Conservation (phyloP, 2,329 filamentous ascomycete species). For the Fusarium dimerum region DNA sequence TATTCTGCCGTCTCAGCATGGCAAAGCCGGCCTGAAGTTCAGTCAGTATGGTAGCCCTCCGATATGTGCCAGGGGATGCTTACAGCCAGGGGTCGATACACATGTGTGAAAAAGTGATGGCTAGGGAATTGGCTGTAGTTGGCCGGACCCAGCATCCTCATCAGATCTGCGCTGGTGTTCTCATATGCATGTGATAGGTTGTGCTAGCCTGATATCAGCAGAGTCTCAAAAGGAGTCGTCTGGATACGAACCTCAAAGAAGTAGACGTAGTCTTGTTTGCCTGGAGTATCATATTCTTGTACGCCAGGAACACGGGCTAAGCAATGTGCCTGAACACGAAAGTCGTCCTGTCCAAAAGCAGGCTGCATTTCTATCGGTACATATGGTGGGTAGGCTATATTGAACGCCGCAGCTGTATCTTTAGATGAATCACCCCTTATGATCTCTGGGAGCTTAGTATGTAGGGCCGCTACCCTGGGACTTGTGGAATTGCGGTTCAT, state of each 20-base stretch:
- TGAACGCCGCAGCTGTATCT: constrained; percentile 30
- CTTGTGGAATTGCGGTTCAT: constrained; percentile 39
- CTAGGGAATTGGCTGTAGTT: constrained; percentile 53
- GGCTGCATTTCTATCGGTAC: constrained; percentile 40
- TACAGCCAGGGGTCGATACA: constrained; percentile 56
- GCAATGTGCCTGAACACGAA: constrained; percentile 46
- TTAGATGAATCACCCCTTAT: constrained; percentile 27
- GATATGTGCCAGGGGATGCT: constrained; percentile 28
- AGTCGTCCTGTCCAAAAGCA: constrained; percentile 36
- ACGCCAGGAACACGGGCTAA: constrained; percentile 42
- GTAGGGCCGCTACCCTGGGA: constrained; percentile 46
- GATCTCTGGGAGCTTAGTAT: constrained; percentile 42
- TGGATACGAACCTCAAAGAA: constrained; percentile 51
- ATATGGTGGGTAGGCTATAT: constrained; percentile 43
- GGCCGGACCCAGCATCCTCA: constrained; percentile 44
- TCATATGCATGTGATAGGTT: constrained; percentile 44
- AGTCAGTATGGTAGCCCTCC: constrained; percentile 14
- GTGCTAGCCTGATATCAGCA: constrained; percentile 39
- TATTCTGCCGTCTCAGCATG: constrained; percentile 50
- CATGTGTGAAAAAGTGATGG: constrained; percentile 58
- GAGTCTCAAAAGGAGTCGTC: neutral
- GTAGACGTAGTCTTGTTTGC: constrained; percentile 50
- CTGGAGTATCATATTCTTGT: constrained; percentile 30
- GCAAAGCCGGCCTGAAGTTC: constrained; percentile 45
- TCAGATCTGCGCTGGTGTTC: constrained; percentile 38